Percentiles rank a stretch among this genome's conserved stretches.
Conservation (phyloP, 148 eudicot genomes). For the Limonium bicolor region DNA sequence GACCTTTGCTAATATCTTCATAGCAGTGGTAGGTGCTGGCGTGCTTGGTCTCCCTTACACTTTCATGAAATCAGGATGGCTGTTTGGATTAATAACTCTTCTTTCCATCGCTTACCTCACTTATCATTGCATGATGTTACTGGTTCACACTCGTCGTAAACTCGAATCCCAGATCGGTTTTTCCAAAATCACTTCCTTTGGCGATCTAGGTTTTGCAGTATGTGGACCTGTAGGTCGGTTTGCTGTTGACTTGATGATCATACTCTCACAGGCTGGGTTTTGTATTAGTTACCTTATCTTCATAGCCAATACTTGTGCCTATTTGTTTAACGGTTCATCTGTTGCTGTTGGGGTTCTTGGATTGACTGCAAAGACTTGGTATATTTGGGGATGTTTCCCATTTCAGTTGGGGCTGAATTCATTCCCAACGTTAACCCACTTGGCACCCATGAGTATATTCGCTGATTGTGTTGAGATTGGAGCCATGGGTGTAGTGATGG, state of each 20-base stretch:
- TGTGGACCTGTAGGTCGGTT: slow-evolving; percentile 46
- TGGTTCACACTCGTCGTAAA: slow-evolving; percentile 30
- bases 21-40: slow-evolving; percentile 52
- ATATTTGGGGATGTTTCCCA: slow-evolving; percentile 51
- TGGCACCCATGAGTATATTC: slow-evolving; percentile 75
- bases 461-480: slow-evolving; percentile 61
- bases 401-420: slow-evolving; percentile 58
- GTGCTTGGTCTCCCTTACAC: slow-evolving; percentile 61
- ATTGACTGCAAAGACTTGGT: slow-evolving; percentile 29
- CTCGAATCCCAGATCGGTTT: slow-evolving; percentile 19
- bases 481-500: slow-evolving; percentile 63
- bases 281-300: slow-evolving; percentile 53
- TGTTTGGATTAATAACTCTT: slow-evolving; percentile 22
- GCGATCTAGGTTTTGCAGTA: slow-evolving; percentile 52
- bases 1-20: slow-evolving; percentile 50
- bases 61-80: slow-evolving; percentile 38
- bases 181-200: slow-evolving; percentile 47
- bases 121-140: slow-evolving; percentile 35
- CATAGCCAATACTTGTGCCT: slow-evolving; percentile 37
- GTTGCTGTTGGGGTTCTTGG: slow-evolving; percentile 15
- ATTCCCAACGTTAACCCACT: slow-evolving; percentile 42
- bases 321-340: slow-evolving; percentile 16
- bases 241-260: slow-evolving; percentile 51
- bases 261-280: slow-evolving; percentile 58
- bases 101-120: slow-evolving; percentile 22